Evolutionary conservation across 345 rosid species (phyloP), one percentile per base, ranked within the genome.

Genomic region (Citrus inodora): DNA sequence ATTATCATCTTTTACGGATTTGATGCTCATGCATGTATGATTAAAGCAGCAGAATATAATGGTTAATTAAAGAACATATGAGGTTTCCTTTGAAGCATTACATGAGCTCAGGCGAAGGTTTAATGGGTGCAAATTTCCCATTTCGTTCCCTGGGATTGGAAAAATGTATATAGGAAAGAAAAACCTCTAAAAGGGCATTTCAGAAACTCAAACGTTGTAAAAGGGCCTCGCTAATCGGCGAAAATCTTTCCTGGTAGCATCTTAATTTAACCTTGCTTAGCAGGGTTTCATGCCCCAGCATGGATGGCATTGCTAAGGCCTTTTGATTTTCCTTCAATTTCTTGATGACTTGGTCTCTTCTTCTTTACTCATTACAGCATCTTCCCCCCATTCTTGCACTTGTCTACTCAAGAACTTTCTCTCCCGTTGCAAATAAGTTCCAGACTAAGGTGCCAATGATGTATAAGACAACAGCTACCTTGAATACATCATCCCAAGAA

Each of bases 401-500:
- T 71, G 42, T 56, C 87, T 88, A 93, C 84, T 95, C 99, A 30
- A 93, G 89, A 81, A 95, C 51, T 83, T 84, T 93, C 81, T 95
- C 98, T 71, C 99, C 99, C 0, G 99, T 95, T 24, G 96, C 83
- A 71, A 95, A 95, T 22, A 95, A 76, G 88, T 93, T 93, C 99
- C 99, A 93, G 33, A 93, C 92, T 70, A 92, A 46, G 67, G 98
- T 92, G 82, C 99, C 98, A 6, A 89, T 79, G 67, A 95, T 61
- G 89, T 95, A 95, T 35, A 93, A 77, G 17, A 11, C 94, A n/a
- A 93, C 99, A 53, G 97, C 87, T 70, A 93, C 97, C 92, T 91
- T 92, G 79, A 96, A 96, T 60, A 93, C 98, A 83, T 92, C 95
- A 71, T 92, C 92, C 99, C 98, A 96, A n/a, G 99, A 92, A 74